Evolutionary conservation across 139 green algal genomes (phyloP), one percentile per base, ranked within the genome.

Genomic region (Chlorella sorokiniana): DNA sequence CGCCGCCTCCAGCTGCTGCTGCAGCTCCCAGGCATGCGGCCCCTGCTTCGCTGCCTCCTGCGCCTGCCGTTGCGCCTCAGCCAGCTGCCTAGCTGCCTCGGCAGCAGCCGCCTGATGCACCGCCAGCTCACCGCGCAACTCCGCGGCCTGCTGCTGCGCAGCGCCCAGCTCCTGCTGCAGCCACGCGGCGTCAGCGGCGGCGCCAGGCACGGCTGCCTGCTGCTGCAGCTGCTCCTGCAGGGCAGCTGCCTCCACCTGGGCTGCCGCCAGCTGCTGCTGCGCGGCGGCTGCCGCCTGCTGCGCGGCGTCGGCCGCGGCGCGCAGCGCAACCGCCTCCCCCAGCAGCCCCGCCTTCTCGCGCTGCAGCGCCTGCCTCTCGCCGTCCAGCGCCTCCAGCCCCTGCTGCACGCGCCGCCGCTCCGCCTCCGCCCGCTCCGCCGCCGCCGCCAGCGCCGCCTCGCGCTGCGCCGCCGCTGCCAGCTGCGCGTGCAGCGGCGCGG

Each of bases 261-360:
- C 41, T 33, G 25, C 41, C 5, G 31, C 40, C 68, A 75, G 65
- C 65, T 72, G 65, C 65, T 72, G 65, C 65, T 72, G 65, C 65
- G 62, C 62, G 4, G 69, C 45, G 16, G 33, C 33, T 6, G 37
- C 23, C 0, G 79, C 73, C n/a, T 42, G 37, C 62, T 80, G 33
- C 40, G 41, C 33, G 33, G 38, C 27, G 27, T 54, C 59, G 27
- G 62, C 76, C 44, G 48, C 22, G 33, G 42, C 54, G 42, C 59
- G 79, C 70, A 85, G 40, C 22, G 72, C 61, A 2, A 86, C 69
- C 3, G 81, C 48, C 52, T 86, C 84, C 0, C 84, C 84, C 18
- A 86, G 29, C 4, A 88, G 31, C 41, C 52, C 79, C 2, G 84
- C 84, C 70, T 88, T 88, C 62, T 88, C 84, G 33, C 84, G 79